Base-by-base conservation (phyloP, 208 protist genomes). In the Sergeia podlipaevii region DNA sequence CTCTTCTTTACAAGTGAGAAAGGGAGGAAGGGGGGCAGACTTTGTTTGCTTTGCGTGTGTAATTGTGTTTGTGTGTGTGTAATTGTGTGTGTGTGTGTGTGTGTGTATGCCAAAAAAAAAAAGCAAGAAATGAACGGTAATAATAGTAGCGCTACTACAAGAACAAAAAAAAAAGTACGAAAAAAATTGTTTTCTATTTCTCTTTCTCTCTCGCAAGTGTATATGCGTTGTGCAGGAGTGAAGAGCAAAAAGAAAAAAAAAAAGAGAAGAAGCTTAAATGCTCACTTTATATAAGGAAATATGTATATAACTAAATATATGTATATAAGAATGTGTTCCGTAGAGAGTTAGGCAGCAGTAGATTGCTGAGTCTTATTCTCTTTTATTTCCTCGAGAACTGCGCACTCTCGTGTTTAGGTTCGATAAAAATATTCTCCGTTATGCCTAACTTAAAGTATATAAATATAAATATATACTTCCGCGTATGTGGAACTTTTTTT, bases 171-270 rank as follows among this genome's bases (percentile, higher is more conserved):
- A n/a, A n/a, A n/a, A n/a, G n/a, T 7, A 27, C 7, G 44, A 49
- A 30, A 27, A 50, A 23, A 50, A 50, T 4, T 20, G 33, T 38
- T n/a, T n/a, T n/a, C n/a, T n/a, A n/a, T n/a, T n/a, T n/a, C n/a
- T n/a, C n/a, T n/a, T n/a, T n/a, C n/a, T n/a, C n/a, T n/a, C n/a
- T n/a, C n/a, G n/a, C n/a, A n/a, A n/a, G n/a, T n/a, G n/a, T n/a
- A n/a, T n/a, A n/a, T n/a, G n/a, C n/a, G n/a, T 38, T 15, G 33
- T 38, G 33, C 33, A 15, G 11, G 33, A n/a, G 11, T 10, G 33
- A 38, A 38, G 33, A 38, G 33, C 33, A 15, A 15, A 10, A 39
- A 51, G 17, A 27, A 32, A 5, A 51, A 5, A 18, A 51, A 51
- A 4, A 51, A 32, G 15, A 32, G 29, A 4, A n/a, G n/a, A n/a